A percentile compares a stretch with the other conserved stretches of the same genome.
phyloP scores from a whole-genome alignment of 495 filamentous ascomycete genomes.

The Aspergillus wentii region DNA sequence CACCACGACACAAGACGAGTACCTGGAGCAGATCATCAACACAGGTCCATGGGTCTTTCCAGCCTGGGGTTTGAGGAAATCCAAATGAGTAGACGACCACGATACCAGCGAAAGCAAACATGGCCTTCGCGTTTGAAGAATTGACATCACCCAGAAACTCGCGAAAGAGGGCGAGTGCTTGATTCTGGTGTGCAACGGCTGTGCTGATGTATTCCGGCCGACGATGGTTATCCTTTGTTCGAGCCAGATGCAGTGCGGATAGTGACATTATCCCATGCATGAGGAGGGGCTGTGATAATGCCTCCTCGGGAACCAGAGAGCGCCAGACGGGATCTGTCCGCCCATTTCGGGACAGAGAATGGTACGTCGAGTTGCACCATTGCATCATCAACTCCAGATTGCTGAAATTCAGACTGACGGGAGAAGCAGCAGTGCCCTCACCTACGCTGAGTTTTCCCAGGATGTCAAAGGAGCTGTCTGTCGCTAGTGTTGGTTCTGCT shows the following conservation, averaged over 20 bases:
- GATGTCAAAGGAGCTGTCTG: constrained; percentile 22
- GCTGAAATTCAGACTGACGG: constrained; percentile 23
- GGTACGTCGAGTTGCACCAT: constrained; percentile 35
- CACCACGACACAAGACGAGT: constrained; percentile 38
- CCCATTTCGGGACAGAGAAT: constrained; percentile 24
- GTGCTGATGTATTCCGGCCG: constrained; percentile 27
- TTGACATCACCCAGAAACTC: constrained; percentile 34
- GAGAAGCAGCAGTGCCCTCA: constrained; percentile 4
- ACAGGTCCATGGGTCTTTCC: constrained; percentile 29
- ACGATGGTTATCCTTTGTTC: constrained; percentile 18
- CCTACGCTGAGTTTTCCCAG: constrained; percentile 17
- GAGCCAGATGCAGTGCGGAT: constrained; percentile 42
- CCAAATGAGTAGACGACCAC: constrained; percentile 48
- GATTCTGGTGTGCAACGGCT: constrained; percentile 45
- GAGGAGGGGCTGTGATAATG: constrained; percentile 40
- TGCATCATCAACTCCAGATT: constrained; percentile 43
- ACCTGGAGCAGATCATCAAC: constrained; percentile 40
- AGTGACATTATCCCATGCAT: constrained; percentile 50
- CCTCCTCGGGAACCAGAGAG: constrained; percentile 37
- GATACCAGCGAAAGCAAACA: constrained; percentile 47
- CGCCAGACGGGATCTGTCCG: constrained; percentile 38
- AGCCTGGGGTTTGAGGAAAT: constrained; percentile 35
- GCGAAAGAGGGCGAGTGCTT: constrained; percentile 42
- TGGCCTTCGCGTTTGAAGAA: constrained; percentile 40
- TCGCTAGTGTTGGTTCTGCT: constrained; percentile 9